These are phyloP conservation scores for Alternaria viburni DNA, from an alignment of 2,329 filamentous ascomycete genomes.

Conservation along the genomic window DNA sequence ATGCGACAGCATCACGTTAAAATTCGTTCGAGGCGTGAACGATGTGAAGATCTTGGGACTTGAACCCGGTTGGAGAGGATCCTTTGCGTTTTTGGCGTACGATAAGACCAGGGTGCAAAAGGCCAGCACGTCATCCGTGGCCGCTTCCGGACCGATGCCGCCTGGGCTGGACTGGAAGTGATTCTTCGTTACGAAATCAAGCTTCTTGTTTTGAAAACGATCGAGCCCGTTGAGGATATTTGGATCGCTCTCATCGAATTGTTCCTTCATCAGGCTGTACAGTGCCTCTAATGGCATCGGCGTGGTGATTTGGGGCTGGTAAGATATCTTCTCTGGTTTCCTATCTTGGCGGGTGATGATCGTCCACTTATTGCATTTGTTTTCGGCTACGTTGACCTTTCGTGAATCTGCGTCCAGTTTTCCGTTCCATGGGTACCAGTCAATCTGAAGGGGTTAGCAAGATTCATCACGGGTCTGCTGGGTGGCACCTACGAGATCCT, in stretches of 20 bases:
- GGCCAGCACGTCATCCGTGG: background rate
- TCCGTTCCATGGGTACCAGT: background rate
- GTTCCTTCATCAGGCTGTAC: background rate
- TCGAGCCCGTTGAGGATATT: background rate
- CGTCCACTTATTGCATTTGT: background rate
- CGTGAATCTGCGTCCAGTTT: background rate
- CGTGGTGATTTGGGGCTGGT: background rate
- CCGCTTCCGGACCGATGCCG: background rate
- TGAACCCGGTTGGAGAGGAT: background rate
- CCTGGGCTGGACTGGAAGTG: background rate
- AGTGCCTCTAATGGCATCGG: background rate
- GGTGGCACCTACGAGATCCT: background rate
- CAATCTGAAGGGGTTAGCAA: background rate
- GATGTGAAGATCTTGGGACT: background rate
- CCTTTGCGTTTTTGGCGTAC: background rate
- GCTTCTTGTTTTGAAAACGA: background rate
- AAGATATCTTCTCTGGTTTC: background rate
- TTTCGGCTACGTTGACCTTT: background rate
- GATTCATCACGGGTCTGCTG: background rate
- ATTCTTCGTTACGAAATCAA: background rate
- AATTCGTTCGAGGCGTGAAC: background rate
- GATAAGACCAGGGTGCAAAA: background rate
- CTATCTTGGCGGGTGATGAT: background rate
- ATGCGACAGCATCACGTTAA: background rate
- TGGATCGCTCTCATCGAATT: background rate